Conservation (phyloP, 2,329 filamentous ascomycete species). For the Aurifilum marmelostoma region DNA sequence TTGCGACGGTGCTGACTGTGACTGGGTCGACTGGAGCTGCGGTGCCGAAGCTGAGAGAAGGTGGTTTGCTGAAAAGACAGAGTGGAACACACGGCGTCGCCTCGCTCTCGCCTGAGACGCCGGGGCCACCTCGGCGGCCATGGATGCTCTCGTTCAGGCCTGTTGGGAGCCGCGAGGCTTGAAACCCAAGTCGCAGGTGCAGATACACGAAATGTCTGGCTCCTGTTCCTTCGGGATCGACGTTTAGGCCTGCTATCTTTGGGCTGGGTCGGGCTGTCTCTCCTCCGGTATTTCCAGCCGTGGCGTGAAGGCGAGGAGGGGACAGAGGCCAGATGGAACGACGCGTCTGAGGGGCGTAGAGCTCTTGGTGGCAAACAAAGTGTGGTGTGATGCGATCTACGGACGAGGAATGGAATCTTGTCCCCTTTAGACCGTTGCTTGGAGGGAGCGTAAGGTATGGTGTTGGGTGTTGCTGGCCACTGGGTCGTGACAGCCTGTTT, state of each 20-base stretch:
- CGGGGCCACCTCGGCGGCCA: conserved; percentile 24
- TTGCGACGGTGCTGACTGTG: conserved; percentile 46
- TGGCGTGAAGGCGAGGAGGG: background rate
- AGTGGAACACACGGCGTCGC: conserved; percentile 55
- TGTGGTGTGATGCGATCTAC: background rate
- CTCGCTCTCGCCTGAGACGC: conserved; percentile 50
- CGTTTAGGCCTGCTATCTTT: conserved; percentile 1
- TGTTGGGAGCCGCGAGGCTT: background rate
- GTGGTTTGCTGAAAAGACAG: conserved; percentile 58
- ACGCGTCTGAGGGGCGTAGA: background rate
- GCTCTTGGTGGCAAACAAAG: background rate
- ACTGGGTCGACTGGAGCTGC: background rate
- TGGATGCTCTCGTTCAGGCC: background rate
- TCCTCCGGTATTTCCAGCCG: background rate
- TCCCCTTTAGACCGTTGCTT: no score
- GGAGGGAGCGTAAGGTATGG: background rate
- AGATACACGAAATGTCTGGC: background rate
- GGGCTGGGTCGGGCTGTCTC: background rate
- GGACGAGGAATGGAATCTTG: no score
- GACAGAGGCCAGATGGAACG: background rate
- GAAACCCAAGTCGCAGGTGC: background rate
- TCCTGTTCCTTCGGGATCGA: background rate
- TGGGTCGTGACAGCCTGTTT: background rate
- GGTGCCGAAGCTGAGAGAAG: conserved; percentile 41
- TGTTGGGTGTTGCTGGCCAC: background rate